A percentile compares a stretch with the other conserved stretches of the same genome.
phyloP scores from a whole-genome alignment of 257 asterid genomes.

The Solanum acaule region DNA sequence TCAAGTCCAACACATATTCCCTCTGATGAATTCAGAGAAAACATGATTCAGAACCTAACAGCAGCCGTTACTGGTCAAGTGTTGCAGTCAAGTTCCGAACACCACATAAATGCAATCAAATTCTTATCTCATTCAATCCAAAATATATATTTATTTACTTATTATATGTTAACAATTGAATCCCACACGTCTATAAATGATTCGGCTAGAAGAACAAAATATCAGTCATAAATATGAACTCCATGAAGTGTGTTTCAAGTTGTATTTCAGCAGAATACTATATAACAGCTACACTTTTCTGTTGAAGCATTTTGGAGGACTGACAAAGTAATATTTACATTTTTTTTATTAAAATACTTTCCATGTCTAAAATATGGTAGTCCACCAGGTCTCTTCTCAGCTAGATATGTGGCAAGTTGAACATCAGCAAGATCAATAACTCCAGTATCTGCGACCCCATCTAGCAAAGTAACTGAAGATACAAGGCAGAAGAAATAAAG shows the following conservation, averaged over 20 bases:
- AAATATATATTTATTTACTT: neutral
- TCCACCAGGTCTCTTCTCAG: conserved; percentile 78
- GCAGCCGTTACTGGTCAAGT: neutral
- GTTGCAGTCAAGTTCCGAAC: neutral
- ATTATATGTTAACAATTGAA: neutral
- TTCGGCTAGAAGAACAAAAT: neutral
- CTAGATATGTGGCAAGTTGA: conserved; percentile 56
- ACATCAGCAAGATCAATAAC: conserved; percentile 75
- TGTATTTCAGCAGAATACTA: neutral
- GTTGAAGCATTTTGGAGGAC: neutral
- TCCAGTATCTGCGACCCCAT: conserved; percentile 80
- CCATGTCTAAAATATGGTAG: conserved; percentile 77
- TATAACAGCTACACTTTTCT: neutral
- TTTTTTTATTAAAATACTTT: conserved; percentile 16
- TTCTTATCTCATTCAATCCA: neutral
- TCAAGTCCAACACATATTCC: neutral
- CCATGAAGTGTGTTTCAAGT: neutral
- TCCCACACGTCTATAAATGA: neutral
- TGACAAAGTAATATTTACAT: neutral
- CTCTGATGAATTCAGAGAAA: neutral
- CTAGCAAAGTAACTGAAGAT: conserved; percentile 46
- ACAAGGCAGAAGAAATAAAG: neutral
- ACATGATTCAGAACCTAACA: neutral
- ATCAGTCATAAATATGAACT: neutral
- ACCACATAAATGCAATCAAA: neutral